phyloP scores from a whole-genome alignment of 202 grass and related monocot genomes.

The Setaria italica region DNA sequence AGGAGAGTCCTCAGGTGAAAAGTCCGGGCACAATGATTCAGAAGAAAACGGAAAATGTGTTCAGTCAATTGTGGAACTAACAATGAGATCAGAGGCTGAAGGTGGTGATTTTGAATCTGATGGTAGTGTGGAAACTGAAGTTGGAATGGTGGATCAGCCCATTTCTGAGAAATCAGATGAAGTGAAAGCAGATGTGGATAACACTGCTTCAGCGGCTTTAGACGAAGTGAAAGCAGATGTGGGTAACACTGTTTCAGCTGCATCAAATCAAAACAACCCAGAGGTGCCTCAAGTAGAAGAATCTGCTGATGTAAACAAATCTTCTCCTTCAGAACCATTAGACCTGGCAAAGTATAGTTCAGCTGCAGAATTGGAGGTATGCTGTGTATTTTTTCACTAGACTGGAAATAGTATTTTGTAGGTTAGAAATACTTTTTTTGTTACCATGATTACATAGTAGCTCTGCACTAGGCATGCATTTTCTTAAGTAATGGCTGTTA shows the following conservation, averaged over 20 bases:
- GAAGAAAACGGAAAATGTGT: conserved; percentile 47
- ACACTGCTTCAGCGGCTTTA: background rate
- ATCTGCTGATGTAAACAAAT: conserved; percentile 14
- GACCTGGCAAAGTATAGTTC: conserved; percentile 66
- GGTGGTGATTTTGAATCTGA: conserved; percentile 51
- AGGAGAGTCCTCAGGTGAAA: conserved; percentile 65
- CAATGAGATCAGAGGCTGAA: conserved; percentile 41
- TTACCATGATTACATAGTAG: background rate
- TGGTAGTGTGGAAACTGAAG: conserved; percentile 45
- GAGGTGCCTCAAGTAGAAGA: conserved; percentile 36
- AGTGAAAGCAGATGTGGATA: conserved; percentile 35
- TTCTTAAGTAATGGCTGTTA: background rate
- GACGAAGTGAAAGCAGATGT: conserved; percentile 34
- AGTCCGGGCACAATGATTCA: conserved; percentile 49
- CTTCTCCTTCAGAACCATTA: conserved; percentile 45
- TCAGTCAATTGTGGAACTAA: conserved; percentile 34
- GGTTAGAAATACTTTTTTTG: background rate
- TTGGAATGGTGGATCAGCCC: conserved; percentile 37
- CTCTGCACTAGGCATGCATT: conserved; percentile 8
- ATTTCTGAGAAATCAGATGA: conserved; percentile 45
- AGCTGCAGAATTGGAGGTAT: conserved; percentile 77
- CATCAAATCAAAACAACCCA: conserved; percentile 35
- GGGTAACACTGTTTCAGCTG: conserved; percentile 33
- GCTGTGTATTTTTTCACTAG: background rate
- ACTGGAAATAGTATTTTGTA: no score